Evolutionary conservation across 1,139 yeast species (phyloP), one percentile per base, ranked within the genome.

Genomic region (Kodamaea ohmeri): DNA sequence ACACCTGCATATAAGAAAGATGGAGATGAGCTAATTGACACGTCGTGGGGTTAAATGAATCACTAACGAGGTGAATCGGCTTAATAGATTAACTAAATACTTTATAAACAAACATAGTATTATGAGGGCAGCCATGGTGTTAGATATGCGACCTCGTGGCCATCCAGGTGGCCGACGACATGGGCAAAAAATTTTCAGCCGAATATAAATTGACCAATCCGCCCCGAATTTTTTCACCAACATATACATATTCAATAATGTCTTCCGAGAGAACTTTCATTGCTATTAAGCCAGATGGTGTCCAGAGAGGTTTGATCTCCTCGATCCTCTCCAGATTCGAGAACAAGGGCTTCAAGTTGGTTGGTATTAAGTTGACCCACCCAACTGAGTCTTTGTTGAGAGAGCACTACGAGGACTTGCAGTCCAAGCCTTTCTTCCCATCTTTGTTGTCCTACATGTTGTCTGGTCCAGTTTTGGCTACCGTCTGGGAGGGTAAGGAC

Each of bases 401-500:
- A 71, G 80, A 85, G 63, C 99, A 94, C 78, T 94, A 92, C 79
- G 83, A 80, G 49, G 98, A 92, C 76, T 87, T 92, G 71, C 92
- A 85, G 69, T 72, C 78, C 63, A 92, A 92, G 80, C 96, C 97
- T 61, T 92, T 92, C 79, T 92, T 90, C 94, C 96, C 97, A 66
- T 80, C 88, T 51, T 79, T 92, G 72, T 78, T 88, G 65, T 77
- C 89, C 56, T 90, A 90, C 89, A 92, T 94, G 99, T 78, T 79
- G 67, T 88, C 97, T 51, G 98, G 99, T 58, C 99, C 99, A 66
- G 87, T 94, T 57, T 80, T 92, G 61, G 98, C 98, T 58, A 94
- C 96, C 66, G 97, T 90, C 59, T 94, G 98, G 98, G 97, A 94
- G 75, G 99, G 99, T 73, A 92, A 90, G 80, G 97, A 92, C 65